Percentiles rank a stretch among this genome's conserved stretches.
Evolutionary conservation across 345 rosid species (phyloP).

Genomic region (Populus nigra): DNA sequence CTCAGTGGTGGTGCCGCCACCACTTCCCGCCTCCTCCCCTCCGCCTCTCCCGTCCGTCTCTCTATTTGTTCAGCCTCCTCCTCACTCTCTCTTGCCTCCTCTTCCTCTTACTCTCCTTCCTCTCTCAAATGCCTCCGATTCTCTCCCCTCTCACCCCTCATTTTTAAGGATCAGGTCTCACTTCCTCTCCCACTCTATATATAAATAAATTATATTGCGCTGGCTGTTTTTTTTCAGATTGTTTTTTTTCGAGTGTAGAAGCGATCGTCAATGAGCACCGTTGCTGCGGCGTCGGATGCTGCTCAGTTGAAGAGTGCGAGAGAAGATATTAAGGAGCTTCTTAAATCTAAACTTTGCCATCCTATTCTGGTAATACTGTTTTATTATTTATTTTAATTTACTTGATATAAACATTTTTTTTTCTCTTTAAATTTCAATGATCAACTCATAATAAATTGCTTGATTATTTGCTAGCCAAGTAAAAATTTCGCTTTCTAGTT

Average conservation of each 20-base stretch:
- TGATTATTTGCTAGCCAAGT: neutral
- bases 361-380: conserved; percentile 59
- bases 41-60: conserved; percentile 40
- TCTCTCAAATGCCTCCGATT: conserved; percentile 54
- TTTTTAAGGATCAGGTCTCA: conserved; percentile 45
- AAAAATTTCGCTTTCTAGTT: neutral
- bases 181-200: neutral
- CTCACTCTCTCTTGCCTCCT: conserved; percentile 25
- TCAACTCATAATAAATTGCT: neutral
- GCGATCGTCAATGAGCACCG: conserved; percentile 39
- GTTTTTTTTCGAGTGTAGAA: conserved; percentile 28
- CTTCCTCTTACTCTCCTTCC: conserved; percentile 31
- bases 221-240: neutral
- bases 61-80: conserved; percentile 23
- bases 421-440: neutral
- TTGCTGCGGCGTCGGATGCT: conserved; percentile 67
- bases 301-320: conserved; percentile 79
- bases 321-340: conserved; percentile 82
- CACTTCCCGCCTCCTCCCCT: conserved; percentile 50
- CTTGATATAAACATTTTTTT: neutral
- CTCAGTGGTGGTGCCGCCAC: conserved; percentile 48
- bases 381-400: neutral
- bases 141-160: conserved; percentile 44
- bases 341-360: conserved; percentile 72
- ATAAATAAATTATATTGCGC: neutral